Conservation (phyloP, 2,329 filamentous ascomycete species). For the Talaromyces sp. region DNA sequence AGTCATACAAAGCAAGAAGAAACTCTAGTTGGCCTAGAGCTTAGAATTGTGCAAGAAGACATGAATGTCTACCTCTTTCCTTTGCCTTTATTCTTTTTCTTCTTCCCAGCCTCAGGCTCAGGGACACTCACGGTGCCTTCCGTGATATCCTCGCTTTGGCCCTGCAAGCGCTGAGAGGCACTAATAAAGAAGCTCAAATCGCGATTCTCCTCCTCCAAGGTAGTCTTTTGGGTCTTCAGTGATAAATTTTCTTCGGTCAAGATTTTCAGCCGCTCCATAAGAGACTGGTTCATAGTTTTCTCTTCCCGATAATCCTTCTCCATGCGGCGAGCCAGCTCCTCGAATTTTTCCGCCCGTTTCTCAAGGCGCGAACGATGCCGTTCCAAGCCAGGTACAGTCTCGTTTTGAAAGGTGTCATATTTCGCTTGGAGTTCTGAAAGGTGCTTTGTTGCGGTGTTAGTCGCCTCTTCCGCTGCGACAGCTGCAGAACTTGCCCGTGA, state of each 20-base stretch:
- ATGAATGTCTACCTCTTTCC: conserved; percentile 20
- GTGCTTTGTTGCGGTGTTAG: conserved; percentile 64
- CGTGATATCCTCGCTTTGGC: conserved; percentile 71
- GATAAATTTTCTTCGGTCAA: conserved; percentile 61
- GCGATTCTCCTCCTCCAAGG: conserved; percentile 61
- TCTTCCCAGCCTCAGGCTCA: conserved; percentile 49
- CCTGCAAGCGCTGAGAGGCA: conserved; percentile 76
- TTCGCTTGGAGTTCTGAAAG: conserved; percentile 59
- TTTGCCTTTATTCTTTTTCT: conserved; percentile 41
- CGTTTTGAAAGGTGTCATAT: conserved; percentile 55
- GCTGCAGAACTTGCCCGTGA: conserved; percentile 66
- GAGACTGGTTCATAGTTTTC: conserved; percentile 76
- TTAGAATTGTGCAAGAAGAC: background rate
- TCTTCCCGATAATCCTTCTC: conserved; percentile 81
- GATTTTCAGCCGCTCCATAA: conserved; percentile 77
- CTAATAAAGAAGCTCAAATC: conserved; percentile 88
- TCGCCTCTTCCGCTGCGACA: conserved; percentile 58
- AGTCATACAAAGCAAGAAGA: too few species aligned
- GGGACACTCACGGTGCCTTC: conserved; percentile 72
- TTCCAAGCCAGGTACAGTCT: conserved; percentile 70
- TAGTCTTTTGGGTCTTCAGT: conserved; percentile 43
- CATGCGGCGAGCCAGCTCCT: conserved; percentile 74
- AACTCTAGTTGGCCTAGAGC: too few species aligned
- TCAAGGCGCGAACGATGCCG: conserved; percentile 71
- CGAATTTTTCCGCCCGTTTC: conserved; percentile 69